A percentile compares a stretch with the other conserved stretches of the same genome.
Conservation (phyloP, 768 basidiomycete species). For the Pleurotus cornucopiae region DNA sequence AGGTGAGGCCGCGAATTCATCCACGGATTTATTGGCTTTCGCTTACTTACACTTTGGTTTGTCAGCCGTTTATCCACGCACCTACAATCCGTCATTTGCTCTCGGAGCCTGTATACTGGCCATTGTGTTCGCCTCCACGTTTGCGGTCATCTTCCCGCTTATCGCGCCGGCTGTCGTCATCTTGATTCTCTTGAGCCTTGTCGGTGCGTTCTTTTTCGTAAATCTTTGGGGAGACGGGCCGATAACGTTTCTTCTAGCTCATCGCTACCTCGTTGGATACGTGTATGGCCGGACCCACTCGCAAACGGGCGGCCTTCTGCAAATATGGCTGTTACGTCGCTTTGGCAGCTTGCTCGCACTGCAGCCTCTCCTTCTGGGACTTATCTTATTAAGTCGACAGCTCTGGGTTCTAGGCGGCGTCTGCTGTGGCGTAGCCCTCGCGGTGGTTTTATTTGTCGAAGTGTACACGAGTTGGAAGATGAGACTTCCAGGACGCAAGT, state of each 20-base stretch:
- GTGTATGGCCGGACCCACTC: conserved; percentile 71
- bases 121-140: conserved; percentile 68
- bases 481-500: conserved; percentile 39
- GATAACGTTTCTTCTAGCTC: conserved; percentile 40
- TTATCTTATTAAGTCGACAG: conserved; percentile 61
- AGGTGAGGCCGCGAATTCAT: conserved; percentile 38
- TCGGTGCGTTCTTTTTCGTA: conserved; percentile 42
- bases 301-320: conserved; percentile 70
- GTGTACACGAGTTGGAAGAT: conserved; percentile 47
- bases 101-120: conserved; percentile 63
- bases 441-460: conserved; percentile 59
- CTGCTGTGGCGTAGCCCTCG: conserved; percentile 49
- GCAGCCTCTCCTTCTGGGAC: conserved; percentile 72
- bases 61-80: conserved; percentile 64
- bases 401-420: conserved; percentile 74
- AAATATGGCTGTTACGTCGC: conserved; percentile 72
- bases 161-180: conserved; percentile 68
- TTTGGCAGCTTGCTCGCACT: conserved; percentile 67
- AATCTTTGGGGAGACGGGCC: neutral
- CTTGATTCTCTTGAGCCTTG: conserved; percentile 58
- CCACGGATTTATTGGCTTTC: conserved; percentile 7
- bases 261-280: conserved; percentile 75
- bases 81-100: conserved; percentile 67
- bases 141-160: conserved; percentile 73
- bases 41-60: conserved; percentile 7